Conservation (phyloP, 106 monocot genomes). For the Acanthochlamys bracteata region DNA sequence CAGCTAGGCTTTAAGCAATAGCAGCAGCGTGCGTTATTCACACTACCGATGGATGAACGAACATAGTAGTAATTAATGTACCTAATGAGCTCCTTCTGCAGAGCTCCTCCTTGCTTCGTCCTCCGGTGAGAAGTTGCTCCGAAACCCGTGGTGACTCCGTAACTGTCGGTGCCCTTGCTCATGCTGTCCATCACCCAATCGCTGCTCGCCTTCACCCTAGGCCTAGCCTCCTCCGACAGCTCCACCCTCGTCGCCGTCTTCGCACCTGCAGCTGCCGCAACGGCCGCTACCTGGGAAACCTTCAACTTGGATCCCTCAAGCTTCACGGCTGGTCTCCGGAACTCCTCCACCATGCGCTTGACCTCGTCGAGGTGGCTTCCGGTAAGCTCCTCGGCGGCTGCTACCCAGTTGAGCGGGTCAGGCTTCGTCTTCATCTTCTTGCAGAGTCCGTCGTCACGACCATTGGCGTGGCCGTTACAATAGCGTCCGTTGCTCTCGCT, state of each 20-base stretch:
- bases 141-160: slow-evolving; percentile 76
- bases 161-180: slow-evolving; percentile 43
- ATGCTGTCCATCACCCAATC: slow-evolving; percentile 14
- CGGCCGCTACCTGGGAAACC: slow-evolving; percentile 50
- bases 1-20: too few species aligned
- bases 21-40: too few species aligned
- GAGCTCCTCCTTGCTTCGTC: slow-evolving; percentile 55
- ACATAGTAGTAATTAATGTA: neutral
- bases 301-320: slow-evolving; percentile 45
- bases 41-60: too few species aligned
- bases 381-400: slow-evolving; percentile 22
- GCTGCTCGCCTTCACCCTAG: slow-evolving; percentile 10
- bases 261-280: slow-evolving; percentile 28
- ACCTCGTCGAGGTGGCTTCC: slow-evolving; percentile 49
- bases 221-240: slow-evolving; percentile 7
- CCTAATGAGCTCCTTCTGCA: slow-evolving; percentile 73
- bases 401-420: slow-evolving; percentile 35
- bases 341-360: slow-evolving; percentile 46
- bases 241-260: neutral
- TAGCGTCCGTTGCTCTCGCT: too few species aligned
- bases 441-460: neutral
- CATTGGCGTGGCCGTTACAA: too few species aligned
- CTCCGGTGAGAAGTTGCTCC: slow-evolving; percentile 62
- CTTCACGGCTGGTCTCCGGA: slow-evolving; percentile 17
- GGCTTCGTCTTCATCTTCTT: neutral